These are phyloP conservation scores for Ammopiptanthus mongolicus DNA, from an alignment of 306 rosid genomes.

Conservation along the genomic window DNA sequence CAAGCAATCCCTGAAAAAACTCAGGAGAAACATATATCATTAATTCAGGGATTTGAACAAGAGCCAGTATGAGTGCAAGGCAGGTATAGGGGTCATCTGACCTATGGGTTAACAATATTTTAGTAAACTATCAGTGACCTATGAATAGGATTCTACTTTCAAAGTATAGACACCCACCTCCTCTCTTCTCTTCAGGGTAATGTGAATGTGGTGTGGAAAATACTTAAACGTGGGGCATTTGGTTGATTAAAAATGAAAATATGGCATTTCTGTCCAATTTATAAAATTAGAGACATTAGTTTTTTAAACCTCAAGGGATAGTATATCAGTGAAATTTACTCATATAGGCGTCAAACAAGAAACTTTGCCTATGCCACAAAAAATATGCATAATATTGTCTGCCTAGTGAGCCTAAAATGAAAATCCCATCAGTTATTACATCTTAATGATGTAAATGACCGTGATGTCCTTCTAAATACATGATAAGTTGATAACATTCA, in stretches of 20 bases:
- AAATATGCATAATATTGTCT: neutral
- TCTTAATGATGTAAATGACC: neutral
- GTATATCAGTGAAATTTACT: neutral
- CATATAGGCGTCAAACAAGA: neutral
- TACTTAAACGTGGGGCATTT: too few species aligned
- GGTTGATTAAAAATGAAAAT: neutral
- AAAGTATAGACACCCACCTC: too few species aligned
- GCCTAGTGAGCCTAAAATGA: neutral
- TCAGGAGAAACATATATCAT: neutral
- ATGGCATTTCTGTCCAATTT: neutral
- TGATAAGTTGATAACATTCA: neutral
- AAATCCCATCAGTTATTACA: neutral
- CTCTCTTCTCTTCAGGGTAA: too few species aligned
- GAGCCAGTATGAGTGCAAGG: neutral
- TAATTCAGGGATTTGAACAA: neutral
- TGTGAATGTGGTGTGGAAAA: too few species aligned
- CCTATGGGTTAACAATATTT: too few species aligned
- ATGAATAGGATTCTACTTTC: too few species aligned
- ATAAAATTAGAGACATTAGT: neutral
- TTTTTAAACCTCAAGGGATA: neutral
- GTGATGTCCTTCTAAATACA: neutral
- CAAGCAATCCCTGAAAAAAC: conserved; percentile 80
- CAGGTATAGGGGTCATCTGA: too few species aligned
- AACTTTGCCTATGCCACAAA: neutral
- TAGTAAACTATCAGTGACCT: too few species aligned